Percentiles rank a stretch among this genome's conserved stretches.
Evolutionary conservation across 2,329 filamentous ascomycete genomes (phyloP).

Genomic region (Sporothrix euskadiensis): DNA sequence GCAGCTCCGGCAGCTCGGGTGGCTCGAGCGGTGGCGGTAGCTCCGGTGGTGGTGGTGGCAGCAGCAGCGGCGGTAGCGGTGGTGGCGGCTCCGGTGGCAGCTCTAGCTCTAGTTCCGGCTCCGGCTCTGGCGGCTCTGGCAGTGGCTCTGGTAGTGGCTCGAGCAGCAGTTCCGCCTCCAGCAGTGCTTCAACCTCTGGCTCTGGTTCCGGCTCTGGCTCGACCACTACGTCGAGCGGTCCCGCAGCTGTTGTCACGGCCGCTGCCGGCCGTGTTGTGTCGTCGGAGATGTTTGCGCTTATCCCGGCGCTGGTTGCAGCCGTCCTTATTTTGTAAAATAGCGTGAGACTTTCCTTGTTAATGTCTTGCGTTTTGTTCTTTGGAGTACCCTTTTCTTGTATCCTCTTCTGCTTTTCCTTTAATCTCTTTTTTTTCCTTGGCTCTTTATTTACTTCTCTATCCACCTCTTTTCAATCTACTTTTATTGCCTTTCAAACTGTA

Average conservation of each 20-base stretch:
- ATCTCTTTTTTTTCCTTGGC: neutral
- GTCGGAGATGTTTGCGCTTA: slow-evolving; percentile 54
- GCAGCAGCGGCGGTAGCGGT: neutral
- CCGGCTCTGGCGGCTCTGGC: neutral
- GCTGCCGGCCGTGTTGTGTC: slow-evolving; percentile 54
- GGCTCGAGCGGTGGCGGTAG: neutral
- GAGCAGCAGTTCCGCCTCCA: neutral
- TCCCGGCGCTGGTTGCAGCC: slow-evolving; percentile 53
- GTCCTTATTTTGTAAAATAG: slow-evolving; percentile 56
- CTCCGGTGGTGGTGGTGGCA: neutral
- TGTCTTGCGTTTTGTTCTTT: neutral
- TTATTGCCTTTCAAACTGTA: neutral
- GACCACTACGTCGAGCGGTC: slow-evolving; percentile 36
- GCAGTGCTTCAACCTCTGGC: neutral
- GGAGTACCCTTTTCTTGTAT: slow-evolving; percentile 5
- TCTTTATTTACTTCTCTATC: neutral
- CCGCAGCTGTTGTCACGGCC: slow-evolving; percentile 44
- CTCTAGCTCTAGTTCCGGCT: neutral
- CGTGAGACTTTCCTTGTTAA: slow-evolving; percentile 2
- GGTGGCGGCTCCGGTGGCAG: neutral
- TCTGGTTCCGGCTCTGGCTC: neutral
- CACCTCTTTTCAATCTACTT: neutral
- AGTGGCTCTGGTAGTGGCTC: neutral
- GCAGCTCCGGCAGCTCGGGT: neutral
- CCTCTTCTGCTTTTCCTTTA: neutral